These are phyloP conservation scores for Calonectria ilicicola DNA, from an alignment of 2,329 filamentous ascomycete genomes.

Conservation along the genomic window DNA sequence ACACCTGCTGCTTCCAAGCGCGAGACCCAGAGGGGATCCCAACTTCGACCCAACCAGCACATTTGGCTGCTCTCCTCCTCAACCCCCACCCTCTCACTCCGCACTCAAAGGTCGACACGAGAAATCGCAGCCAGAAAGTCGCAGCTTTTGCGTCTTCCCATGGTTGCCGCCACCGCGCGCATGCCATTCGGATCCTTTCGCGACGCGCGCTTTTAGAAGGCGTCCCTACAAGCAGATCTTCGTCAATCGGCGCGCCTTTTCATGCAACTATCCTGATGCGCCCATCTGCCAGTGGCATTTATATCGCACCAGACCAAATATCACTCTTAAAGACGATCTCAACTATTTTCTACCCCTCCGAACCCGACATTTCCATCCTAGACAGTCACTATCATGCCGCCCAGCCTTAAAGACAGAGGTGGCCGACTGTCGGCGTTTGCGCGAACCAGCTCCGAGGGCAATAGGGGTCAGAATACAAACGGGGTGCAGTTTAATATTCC, in stretches of 20 bases:
- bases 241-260: conserved; percentile 10
- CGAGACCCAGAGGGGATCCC: conserved; percentile 20
- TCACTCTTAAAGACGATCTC: conserved; percentile 18
- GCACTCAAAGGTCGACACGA: neutral
- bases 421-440: conserved; percentile 49
- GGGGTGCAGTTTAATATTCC: conserved; percentile 33
- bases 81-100: neutral
- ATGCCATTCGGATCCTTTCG: neutral
- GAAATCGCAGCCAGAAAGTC: neutral
- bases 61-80: neutral
- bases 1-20: conserved; percentile 8
- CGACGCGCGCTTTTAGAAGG: conserved; percentile 21
- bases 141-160: neutral
- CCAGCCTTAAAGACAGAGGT: conserved; percentile 46
- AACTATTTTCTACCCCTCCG: conserved; percentile 8
- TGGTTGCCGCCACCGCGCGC: neutral
- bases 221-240: conserved; percentile 15
- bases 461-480: conserved; percentile 34
- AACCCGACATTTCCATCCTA: neutral
- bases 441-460: conserved; percentile 40
- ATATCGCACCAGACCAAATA: conserved; percentile 21
- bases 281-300: conserved; percentile 24
- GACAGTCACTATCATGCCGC: conserved; percentile 42
- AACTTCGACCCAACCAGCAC: conserved; percentile 21
- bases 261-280: conserved; percentile 24